Evolutionary conservation across 1,284 basidiomycete species (phyloP).

Genomic region (Kwoniella shivajii): DNA sequence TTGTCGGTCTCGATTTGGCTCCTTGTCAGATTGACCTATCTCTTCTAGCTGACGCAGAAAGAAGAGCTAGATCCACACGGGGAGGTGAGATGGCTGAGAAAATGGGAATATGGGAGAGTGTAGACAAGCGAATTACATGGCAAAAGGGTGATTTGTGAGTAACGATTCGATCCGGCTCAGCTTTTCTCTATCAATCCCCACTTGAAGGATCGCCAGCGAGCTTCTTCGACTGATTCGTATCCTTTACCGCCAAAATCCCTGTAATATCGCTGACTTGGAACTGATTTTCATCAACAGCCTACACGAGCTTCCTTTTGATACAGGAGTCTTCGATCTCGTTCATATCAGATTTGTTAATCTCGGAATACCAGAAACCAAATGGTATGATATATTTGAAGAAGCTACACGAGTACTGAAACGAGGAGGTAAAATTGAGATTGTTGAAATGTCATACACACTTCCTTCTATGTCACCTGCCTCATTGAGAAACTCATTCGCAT

Average conservation of each 20-base stretch:
- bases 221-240: too few species aligned
- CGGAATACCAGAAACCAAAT: constrained; percentile 48
- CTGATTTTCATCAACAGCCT: constrained; percentile 29
- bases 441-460: constrained; percentile 47
- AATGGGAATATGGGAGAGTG: constrained; percentile 41
- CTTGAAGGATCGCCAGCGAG: too few species aligned
- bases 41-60: constrained; percentile 29
- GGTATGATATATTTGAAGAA: constrained; percentile 49
- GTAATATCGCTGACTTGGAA: too few species aligned
- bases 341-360: constrained; percentile 52
- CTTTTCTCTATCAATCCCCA: background rate
- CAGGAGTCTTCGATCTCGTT: constrained; percentile 51
- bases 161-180: background rate
- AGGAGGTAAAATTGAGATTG: constrained; percentile 52
- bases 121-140: constrained; percentile 44
- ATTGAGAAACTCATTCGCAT: constrained; percentile 36
- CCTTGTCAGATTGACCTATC: constrained; percentile 44
- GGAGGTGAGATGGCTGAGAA: constrained; percentile 16
- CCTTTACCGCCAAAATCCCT: too few species aligned
- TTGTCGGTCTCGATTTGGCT: constrained; percentile 49
- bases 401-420: constrained; percentile 46
- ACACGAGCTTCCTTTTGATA: constrained; percentile 47
- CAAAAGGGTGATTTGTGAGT: constrained; percentile 50
- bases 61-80: constrained; percentile 21
- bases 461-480: constrained; percentile 28